Base-by-base conservation (phyloP, 2,329 filamentous ascomycete species). In the Didymosphaeria variabile region DNA sequence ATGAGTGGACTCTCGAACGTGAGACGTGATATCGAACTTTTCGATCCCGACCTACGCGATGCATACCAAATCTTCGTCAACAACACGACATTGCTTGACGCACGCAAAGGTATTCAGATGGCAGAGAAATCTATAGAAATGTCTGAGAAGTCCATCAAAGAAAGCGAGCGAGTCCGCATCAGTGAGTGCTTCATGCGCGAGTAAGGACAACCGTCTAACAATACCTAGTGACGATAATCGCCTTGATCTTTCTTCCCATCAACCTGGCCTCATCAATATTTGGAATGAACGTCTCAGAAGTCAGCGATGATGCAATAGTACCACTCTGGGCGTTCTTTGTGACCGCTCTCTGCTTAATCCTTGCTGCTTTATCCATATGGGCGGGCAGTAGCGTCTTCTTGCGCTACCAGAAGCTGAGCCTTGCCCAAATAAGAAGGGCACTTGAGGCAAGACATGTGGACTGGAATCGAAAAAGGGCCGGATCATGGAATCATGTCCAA, bases 121-220 rank as follows among this genome's bases (percentile, higher is more conserved):
- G 45, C 45, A 15, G 45, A 49, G 36, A 38, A 38, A 17, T 38
- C 36, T 17, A 38, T 38, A 38, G 36, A 38, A 38, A 38, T 38
- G 36, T 38, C 36, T 12, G 36, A 38, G 23, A 49, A 29, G 45
- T 49, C 45, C 3, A 49, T 49, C 45, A 49, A 49, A 12, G 45
- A 49, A 49, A 49, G 45, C 26, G 45, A 49, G 12, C 5, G 45
- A 15, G 45, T 49, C 15, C 45, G 45, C 1, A 49, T 49, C 9
- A 15, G 45, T 49, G 17, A 29, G 45, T 49, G 7, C 9, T 8
- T 26, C 23, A 21, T 15, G 6, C 7, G 5, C 7, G 12, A 46
- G 9, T 29, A 10, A 1, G 4, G 10, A 29, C 23, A 26, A 8
- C 1, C 12, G 21, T n/a, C 44, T 46, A 15, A 46, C 9, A 23